A percentile compares a stretch with the other conserved stretches of the same genome.
Evolutionary conservation across 257 asterid species (phyloP).

Genomic region (Solanum medicagineum): DNA sequence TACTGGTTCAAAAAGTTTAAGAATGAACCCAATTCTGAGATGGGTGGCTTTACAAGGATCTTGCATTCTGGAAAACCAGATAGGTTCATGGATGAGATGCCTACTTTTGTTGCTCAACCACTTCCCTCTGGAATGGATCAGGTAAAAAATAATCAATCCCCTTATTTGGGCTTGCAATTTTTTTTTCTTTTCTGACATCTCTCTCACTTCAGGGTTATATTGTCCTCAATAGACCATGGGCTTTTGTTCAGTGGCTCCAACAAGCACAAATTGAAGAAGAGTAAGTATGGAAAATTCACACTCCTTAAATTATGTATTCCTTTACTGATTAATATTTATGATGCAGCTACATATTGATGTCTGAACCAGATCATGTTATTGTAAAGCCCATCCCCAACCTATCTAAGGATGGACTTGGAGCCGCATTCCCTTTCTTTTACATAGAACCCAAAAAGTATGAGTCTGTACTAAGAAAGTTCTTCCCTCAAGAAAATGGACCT

Average conservation of each 20-base stretch:
- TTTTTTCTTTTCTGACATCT: background rate
- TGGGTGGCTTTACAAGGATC: conserved; percentile 94
- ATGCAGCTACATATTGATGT: conserved; percentile 80
- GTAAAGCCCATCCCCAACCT: conserved; percentile 91
- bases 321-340: background rate
- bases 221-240: conserved; percentile 98
- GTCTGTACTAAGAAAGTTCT: conserved; percentile 56
- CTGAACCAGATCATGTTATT: conserved; percentile 90
- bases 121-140: conserved; percentile 90
- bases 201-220: conserved; percentile 61
- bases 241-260: conserved; percentile 98
- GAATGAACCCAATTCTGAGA: conserved; percentile 42
- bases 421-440: conserved; percentile 92
- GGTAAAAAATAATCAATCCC: conserved; percentile 13
- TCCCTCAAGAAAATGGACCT: conserved; percentile 69
- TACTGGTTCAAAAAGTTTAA: conserved; percentile 83
- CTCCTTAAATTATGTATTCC: background rate
- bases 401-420: conserved; percentile 57
- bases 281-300: conserved; percentile 21
- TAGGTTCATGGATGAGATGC: conserved; percentile 84
- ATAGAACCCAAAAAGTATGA: conserved; percentile 83
- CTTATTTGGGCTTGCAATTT: background rate
- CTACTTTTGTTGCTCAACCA: conserved; percentile 87
- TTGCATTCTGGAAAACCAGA: conserved; percentile 73
- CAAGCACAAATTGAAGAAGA: conserved; percentile 83